These are phyloP conservation scores for Phytophthora ramorum DNA, from an alignment of 352 stramenopile genomes.

Conservation along the genomic window DNA sequence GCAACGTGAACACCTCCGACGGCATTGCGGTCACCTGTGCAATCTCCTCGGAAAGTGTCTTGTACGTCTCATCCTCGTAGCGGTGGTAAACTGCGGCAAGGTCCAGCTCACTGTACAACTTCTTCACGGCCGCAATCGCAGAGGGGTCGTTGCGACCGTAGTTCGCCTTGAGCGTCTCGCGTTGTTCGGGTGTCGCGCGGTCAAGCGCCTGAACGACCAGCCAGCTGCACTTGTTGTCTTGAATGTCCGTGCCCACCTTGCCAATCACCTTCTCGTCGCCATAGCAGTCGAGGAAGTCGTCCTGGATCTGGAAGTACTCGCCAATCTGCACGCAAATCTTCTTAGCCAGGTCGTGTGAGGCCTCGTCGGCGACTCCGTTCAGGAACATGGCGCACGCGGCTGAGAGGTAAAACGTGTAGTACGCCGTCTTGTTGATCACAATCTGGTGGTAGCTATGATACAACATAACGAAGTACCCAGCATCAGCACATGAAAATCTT, in stretches of 20 bases:
- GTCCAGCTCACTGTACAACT: slow-evolving; percentile 94
- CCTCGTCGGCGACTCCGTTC: slow-evolving; percentile 81
- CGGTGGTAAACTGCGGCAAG: slow-evolving; percentile 88
- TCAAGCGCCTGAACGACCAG: slow-evolving; percentile 95
- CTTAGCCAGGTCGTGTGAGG: slow-evolving; percentile 85
- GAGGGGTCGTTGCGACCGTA: slow-evolving; percentile 89
- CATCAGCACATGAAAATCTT: slow-evolving; percentile 7
- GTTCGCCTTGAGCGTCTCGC: slow-evolving; percentile 90
- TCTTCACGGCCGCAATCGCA: slow-evolving; percentile 92
- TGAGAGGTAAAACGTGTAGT: slow-evolving; percentile 99
- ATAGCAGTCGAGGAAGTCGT: slow-evolving; percentile 99
- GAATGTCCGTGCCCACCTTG: slow-evolving; percentile 98
- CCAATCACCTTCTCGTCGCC: slow-evolving; percentile 93
- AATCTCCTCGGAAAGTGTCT: slow-evolving; percentile 82
- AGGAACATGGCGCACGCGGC: slow-evolving; percentile 92
- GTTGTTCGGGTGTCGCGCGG: slow-evolving; percentile 75
- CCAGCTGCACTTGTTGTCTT: slow-evolving; percentile 99
- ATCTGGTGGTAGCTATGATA: slow-evolving; percentile 85
- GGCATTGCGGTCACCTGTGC: slow-evolving; percentile 87
- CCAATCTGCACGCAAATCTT: slow-evolving; percentile 97
- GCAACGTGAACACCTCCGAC: slow-evolving; percentile 92
- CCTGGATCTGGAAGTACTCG: slow-evolving; percentile 99
- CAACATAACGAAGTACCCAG: slow-evolving; percentile 5
- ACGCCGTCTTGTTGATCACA: slow-evolving; percentile 99
- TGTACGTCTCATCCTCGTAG: slow-evolving; percentile 96